phyloP scores from a whole-genome alignment of 1,139 yeast genomes.

The Suhomyces terraborum region DNA sequence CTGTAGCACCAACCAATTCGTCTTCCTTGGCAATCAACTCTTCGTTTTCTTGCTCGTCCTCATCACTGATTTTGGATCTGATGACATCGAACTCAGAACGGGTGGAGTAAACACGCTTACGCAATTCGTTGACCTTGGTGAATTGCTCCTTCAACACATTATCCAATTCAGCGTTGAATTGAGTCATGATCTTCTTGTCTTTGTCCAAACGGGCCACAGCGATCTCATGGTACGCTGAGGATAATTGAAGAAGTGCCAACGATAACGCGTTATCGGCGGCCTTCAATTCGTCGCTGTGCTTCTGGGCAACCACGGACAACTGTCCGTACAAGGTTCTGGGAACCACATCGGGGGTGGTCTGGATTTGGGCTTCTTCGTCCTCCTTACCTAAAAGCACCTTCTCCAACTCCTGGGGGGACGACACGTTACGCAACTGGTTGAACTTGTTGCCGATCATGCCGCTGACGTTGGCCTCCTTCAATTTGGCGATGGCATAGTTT shows the following conservation, averaged over 20 bases:
- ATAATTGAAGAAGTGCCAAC: constrained; percentile 56
- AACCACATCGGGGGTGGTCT: constrained; percentile 36
- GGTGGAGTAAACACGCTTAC: constrained; percentile 68
- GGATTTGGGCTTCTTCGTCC: constrained; percentile 24
- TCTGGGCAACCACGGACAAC: constrained; percentile 38
- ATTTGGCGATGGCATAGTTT: constrained; percentile 44
- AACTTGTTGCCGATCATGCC: constrained; percentile 55
- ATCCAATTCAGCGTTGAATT: constrained; percentile 57
- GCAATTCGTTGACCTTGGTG: constrained; percentile 58
- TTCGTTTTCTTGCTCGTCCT: constrained; percentile 46
- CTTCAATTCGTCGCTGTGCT: constrained; percentile 43
- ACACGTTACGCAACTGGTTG: constrained; percentile 59
- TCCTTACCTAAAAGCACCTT: constrained; percentile 39
- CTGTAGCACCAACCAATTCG: constrained; percentile 75
- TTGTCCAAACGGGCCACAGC: constrained; percentile 65
- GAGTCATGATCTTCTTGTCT: constrained; percentile 59
- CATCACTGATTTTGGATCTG: constrained; percentile 42
- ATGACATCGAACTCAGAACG: constrained; percentile 71
- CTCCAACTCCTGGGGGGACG: constrained; percentile 67
- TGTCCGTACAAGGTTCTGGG: constrained; percentile 51
- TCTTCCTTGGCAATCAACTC: constrained; percentile 71
- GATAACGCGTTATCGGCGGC: constrained; percentile 49
- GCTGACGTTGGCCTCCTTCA: constrained; percentile 64
- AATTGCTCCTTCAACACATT: constrained; percentile 57
- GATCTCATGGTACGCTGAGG: constrained; percentile 60